Evolutionary conservation across 352 stramenopile genomes (phyloP), one percentile per base, ranked within the genome.

Genomic region (Saprolegnia parasitica): DNA sequence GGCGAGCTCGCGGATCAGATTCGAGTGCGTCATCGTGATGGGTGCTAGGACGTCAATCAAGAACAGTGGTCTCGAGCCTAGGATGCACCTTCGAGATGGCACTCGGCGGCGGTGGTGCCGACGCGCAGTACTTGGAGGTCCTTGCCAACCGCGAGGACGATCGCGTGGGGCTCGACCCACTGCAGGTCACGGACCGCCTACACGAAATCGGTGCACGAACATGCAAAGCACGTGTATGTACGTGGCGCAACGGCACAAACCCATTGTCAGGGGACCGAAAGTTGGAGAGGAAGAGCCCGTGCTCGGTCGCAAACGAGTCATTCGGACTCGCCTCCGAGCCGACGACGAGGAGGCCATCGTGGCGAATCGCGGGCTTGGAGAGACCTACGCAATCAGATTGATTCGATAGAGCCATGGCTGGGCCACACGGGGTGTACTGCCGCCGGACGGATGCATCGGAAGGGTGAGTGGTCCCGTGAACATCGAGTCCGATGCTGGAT

Each of bases 111-210:
- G 11, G 24, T 46, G 11, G 23, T 8, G 11, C 74, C 75, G 4
- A 90, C 58, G 10, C 78, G 74, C 40, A 91, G 73, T 16, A 91
- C 20, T 15, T 91, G 81, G 21, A 94, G 81, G 37, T 94, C 81
- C 50, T 84, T 87, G 10, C 83, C 86, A 21, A 94, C 72, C 18
- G 86, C 84, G 9, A 75, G 76, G 29, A 90, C 67, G n/a, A 82
- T 83, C 16, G 76, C 71, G 15, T 77, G 71, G 2, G 68, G 6
- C 5, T 68, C 74, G 26, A 94, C 68, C 86, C 84, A 94, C 5
- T 90, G 75, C 37, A 92, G 70, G 66, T 92, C 84, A 13, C 86
- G 81, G 39, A 94, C 80, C 29, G 87, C 82, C 83, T 94, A 60
- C 26, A 76, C 10, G 0, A 24, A 20, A 4, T 4, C 55, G 18